Evolutionary conservation across 345 rosid species (phyloP).

Genomic region (Arabidopsis suecica): DNA sequence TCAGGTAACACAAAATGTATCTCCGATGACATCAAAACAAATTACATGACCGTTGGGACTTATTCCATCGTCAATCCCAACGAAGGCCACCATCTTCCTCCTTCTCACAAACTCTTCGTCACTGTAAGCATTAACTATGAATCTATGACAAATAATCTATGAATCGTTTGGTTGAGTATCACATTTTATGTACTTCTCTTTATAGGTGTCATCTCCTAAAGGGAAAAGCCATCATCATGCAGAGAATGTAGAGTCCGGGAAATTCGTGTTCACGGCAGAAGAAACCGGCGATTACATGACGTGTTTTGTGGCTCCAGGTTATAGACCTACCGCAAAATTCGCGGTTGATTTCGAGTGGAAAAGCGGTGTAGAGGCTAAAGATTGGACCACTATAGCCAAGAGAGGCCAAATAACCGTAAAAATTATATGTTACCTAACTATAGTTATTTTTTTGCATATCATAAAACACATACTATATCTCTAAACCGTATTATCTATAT

Average conservation of each 20-base stretch:
- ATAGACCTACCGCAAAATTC: conserved; percentile 46
- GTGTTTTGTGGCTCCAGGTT: conserved; percentile 62
- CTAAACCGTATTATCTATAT: not conserved
- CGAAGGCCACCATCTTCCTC: conserved; percentile 61
- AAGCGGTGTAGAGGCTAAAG: conserved; percentile 77
- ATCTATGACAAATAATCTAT: not conserved
- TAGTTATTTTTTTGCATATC: not conserved
- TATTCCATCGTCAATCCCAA: conserved; percentile 63
- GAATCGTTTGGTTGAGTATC: not conserved
- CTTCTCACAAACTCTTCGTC: conserved; percentile 62
- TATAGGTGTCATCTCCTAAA: conserved; percentile 69
- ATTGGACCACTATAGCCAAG: conserved; percentile 76
- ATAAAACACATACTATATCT: not conserved
- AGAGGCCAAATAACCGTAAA: conserved; percentile 73
- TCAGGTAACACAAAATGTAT: conserved; percentile 76
- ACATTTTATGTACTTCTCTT: not conserved
- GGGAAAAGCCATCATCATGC: conserved; percentile 62
- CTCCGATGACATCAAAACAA: conserved; percentile 73
- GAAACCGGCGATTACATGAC: conserved; percentile 68
- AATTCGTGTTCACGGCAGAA: conserved; percentile 72
- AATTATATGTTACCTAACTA: not conserved
- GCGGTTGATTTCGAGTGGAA: conserved; percentile 79
- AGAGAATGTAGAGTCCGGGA: conserved; percentile 65
- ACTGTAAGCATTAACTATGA: conserved; percentile 49
- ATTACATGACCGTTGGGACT: conserved; percentile 69